Percentiles rank a stretch among this genome's conserved stretches.
These are phyloP conservation scores for Hyparrhenia diplandra DNA, from an alignment of 176 grass and related monocot genomes.

Conservation along the genomic window DNA sequence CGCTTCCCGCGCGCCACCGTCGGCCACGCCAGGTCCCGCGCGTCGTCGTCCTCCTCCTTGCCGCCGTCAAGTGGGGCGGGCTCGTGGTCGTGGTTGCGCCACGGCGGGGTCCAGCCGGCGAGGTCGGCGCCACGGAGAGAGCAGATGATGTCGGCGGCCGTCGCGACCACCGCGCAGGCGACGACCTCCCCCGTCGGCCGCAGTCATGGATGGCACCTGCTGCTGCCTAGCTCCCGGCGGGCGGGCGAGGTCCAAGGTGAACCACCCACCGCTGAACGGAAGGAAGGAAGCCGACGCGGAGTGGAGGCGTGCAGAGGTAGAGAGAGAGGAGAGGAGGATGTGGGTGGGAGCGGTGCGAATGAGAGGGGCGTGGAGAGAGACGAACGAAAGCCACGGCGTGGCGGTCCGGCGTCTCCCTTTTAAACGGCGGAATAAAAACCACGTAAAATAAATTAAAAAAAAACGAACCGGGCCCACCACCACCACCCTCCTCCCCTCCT, in stretches of 20 bases:
- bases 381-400: constrained; percentile 30
- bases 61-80: not conserved
- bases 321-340: not conserved
- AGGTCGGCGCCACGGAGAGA: constrained; percentile 33
- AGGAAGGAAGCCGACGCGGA: not conserved
- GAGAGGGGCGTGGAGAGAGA: constrained; percentile 30
- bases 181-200: not conserved
- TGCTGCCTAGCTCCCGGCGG: no score
- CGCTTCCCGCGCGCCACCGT: constrained; percentile 36
- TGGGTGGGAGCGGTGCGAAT: constrained; percentile 36
- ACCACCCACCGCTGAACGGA: no score
- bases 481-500: not conserved
- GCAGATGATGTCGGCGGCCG: constrained; percentile 43
- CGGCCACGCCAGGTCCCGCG: constrained; percentile 6
- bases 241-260: no score
- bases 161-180: not conserved
- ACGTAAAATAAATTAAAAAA: constrained; percentile 18
- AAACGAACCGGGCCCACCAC: not conserved
- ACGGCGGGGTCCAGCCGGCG: constrained; percentile 38
- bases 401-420: constrained; percentile 27
- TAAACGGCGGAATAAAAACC: constrained; percentile 29
- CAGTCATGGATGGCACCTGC: constrained; percentile 10
- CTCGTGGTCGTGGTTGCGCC: not conserved
- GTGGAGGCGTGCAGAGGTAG: not conserved
- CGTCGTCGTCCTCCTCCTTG: not conserved